Evolutionary conservation across 805 yeast genomes (phyloP), one percentile per base, ranked within the genome.

Genomic region (Tanozyma kutaoensis): DNA sequence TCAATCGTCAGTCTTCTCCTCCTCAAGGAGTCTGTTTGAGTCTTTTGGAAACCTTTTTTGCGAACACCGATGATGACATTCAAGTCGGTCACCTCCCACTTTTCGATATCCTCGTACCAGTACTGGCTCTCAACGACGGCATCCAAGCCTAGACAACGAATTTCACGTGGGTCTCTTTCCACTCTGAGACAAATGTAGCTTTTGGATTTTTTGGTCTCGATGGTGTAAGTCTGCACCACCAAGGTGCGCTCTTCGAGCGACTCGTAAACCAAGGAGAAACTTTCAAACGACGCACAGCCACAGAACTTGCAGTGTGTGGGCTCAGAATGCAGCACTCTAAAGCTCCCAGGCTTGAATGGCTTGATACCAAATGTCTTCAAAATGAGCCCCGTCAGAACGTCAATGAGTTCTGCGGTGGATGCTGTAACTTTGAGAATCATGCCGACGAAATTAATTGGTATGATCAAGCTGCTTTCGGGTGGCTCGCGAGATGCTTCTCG

Each of bases 141-240:
- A 28, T 74, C 81, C 45, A 84, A 79, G 15, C 95, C 95, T 22
- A 78, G 61, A 52, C 95, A 84, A 56, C 95, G 69, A 21, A 81
- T 80, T 52, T 84, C 95, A 41, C 93, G 67, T 2, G 88, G 82
- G 50, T 84, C 95, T 66, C 95, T 76, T 50, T 84, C 95, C 22
- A 80, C 93, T 50, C 95, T 69, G 29, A 84, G 52, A 48, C 95
- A 84, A 22, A 84, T 84, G 38, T 70, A 76, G 30, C 71, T 77
- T 42, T 79, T 78, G 8, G 93, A 84, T 31, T 75, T 62, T 43
- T 77, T 78, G 20, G 36, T 39, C 33, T 75, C 80, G 24, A 76
- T 69, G 24, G 69, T 69, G 41, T 72, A 76, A 1, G 91, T 76
- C 41, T 82, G 94, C 55, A 80, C 55, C 5, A 77, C 72, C 27